These are phyloP conservation scores for Debaryomyces nepalensis DNA, from an alignment of 1,139 yeast species.

Conservation along the genomic window DNA sequence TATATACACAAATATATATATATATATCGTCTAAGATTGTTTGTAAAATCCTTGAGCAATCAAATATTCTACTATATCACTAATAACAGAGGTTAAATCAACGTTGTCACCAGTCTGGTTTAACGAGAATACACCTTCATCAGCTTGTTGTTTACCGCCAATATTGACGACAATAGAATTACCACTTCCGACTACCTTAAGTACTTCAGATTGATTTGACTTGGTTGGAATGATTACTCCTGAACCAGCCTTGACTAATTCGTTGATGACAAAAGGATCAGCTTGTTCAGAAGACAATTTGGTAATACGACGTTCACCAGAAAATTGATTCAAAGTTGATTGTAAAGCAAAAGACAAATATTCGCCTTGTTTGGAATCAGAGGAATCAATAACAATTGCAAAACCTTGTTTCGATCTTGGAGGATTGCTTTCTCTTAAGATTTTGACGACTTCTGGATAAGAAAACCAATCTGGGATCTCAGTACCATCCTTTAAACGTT, in stretches of 20 bases:
- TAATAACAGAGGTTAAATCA: conserved; percentile 57
- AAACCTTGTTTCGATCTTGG: conserved; percentile 91
- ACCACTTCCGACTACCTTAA: conserved; percentile 48
- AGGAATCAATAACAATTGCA: conserved; percentile 62
- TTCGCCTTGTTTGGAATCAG: conserved; percentile 55
- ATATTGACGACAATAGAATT: conserved; percentile 35
- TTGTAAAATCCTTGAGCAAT: conserved; percentile 77
- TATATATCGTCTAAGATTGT: conserved; percentile 1
- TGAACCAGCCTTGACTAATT: conserved; percentile 86
- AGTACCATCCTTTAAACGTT: conserved; percentile 82
- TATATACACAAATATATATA: conserved; percentile 21
- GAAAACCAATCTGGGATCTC: conserved; percentile 97
- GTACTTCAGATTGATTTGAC: conserved; percentile 36
- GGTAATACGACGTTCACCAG: conserved; percentile 85
- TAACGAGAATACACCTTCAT: conserved; percentile 17
- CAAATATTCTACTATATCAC: conserved; percentile 68
- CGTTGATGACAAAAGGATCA: conserved; percentile 69
- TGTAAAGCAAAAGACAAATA: conserved; percentile 79
- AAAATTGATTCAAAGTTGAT: conserved; percentile 86
- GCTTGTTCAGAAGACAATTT: conserved; percentile 59
- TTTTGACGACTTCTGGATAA: conserved; percentile 92
- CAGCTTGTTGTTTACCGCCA: conserved; percentile 20
- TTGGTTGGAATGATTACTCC: conserved; percentile 75
- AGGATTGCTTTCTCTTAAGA: conserved; percentile 90
- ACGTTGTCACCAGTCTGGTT: conserved; percentile 18